Base-by-base conservation (phyloP, 2,329 filamentous ascomycete genomes). In the Talaromyces atroroseus region DNA sequence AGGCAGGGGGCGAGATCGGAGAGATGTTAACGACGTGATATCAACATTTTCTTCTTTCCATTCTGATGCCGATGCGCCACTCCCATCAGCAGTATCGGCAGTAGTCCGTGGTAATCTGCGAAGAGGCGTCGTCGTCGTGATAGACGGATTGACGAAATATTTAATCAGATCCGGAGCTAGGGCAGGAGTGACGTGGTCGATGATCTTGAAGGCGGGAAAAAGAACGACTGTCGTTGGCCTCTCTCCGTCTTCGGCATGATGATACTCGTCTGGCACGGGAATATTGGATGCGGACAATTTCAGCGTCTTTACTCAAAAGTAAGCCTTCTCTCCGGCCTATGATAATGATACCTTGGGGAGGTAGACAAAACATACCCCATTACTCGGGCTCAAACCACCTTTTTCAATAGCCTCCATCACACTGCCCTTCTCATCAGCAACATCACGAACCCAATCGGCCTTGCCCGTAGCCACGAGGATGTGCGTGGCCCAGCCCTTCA, bases 211-310 rank as follows among this genome's bases (percentile, higher is more conserved):
- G 60, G 89, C 85, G 0, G 92, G 92, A 18, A 97, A 85, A 24
- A 96, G 82, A 38, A 96, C 80, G 18, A 92, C 84, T 5, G 84
- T 89, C 2, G 92, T 95, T 5, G 89, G 88, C 64, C 77, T 63
- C 77, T 80, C 62, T 56, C 77, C 72, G 57, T 86, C 66, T 80
- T 81, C 66, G 75, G 77, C 47, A 77, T 80, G 60, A 71, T 86
- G 81, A 66, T 82, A 80, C 66, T 82, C 76, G 49, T 81, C 75
- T 24, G 91, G 90, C 1, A 90, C 85, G 14, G 89, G 89, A 60
- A 96, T 95, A 74, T 96, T 92, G 61, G 88, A 94, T 48, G 92
- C 92, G 6, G 90, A 95, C 48, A 97, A 82, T 84, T 95, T 96
- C 63, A 96, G 80, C 72, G 82, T 86, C 88, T 92, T 64, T 16